Base-by-base conservation (phyloP, 1,139 yeast genomes). In the Diutina siamensis region DNA sequence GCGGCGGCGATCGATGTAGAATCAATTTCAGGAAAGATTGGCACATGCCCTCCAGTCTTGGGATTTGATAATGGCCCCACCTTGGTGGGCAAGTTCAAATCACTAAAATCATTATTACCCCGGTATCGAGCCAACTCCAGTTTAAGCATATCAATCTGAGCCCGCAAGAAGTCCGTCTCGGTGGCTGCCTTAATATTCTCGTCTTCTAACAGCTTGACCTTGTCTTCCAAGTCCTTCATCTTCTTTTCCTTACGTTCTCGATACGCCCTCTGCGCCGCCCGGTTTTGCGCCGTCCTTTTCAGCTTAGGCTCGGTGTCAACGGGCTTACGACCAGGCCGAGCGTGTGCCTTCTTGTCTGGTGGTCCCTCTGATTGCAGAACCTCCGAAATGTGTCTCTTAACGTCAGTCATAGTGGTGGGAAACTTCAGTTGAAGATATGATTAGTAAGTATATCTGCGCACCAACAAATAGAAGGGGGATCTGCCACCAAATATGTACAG, bases 191-290 rank as follows among this genome's bases (percentile, higher is more conserved):
- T 70, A 48, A 77, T 67, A 52, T 82, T 82, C 54, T 81, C 83
- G 51, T 74, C 75, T 62, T 89, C 96, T 52, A 89, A 71, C 50
- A 66, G 63, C 48, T 71, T 63, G 18, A 89, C 94, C 54, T 84
- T 80, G 47, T 80, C 82, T 59, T 89, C 97, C 50, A 92, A 71
- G 51, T 88, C 96, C 57, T 80, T 76, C 80, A 92, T 75, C 57
- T 84, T 87, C 48, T 73, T 73, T 61, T 92, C 97, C 62, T 92
- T 92, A 52, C 98, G 76, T 62, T 92, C 97, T 50, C 98, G 72
- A 63, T 88, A 92, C 9, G 97, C 97, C 48, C 97, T 72, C 64
- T 92, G 98, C 19, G 98, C 98, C 7, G 97, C 97, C 57, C 98
- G 74, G 62, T 92, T 92, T 64, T 92, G 98, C 1, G 97, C 97